Conservation (phyloP, 495 filamentous ascomycete species). For the Baudoinia panamericana region DNA sequence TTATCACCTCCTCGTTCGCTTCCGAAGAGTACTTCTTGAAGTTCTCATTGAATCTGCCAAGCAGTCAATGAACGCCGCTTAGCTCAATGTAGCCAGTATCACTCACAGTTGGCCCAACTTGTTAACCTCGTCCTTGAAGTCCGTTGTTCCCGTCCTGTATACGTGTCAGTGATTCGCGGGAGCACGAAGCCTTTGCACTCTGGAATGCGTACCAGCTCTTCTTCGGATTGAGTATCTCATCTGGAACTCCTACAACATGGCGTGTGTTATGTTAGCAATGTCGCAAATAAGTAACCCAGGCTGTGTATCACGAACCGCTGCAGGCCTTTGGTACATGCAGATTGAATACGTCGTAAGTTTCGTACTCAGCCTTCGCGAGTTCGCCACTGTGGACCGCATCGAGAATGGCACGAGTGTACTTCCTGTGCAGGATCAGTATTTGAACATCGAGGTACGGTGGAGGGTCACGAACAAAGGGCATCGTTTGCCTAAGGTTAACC, state of each 20-base stretch:
- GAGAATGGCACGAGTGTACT: constrained; percentile 90
- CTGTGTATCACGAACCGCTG: too few relatives aligned
- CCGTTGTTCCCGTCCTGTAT: constrained; percentile 58
- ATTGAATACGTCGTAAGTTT: constrained; percentile 94
- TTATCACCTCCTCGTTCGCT: constrained; percentile 71
- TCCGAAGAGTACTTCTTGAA: constrained; percentile 89
- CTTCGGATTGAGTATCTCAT: constrained; percentile 86
- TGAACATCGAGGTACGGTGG: too few relatives aligned
- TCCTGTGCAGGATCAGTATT: too few relatives aligned
- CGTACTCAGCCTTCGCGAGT: constrained; percentile 80
- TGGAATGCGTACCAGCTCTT: too few relatives aligned
- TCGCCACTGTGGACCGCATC: constrained; percentile 95
- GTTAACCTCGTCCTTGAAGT: constrained; percentile 74
- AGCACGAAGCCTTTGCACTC: too few relatives aligned
- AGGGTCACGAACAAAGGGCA: too few relatives aligned
- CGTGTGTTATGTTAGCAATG: background rate
- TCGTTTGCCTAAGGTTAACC: too few relatives aligned
- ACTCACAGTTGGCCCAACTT: constrained; percentile 77
- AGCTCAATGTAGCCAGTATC: too few relatives aligned
- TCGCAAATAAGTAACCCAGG: constrained; percentile 30
- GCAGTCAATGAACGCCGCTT: too few relatives aligned
- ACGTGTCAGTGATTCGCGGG: too few relatives aligned
- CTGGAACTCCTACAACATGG: constrained; percentile 64
- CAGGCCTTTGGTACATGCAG: constrained; percentile 80
- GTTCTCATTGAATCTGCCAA: constrained; percentile 58